Evolutionary conservation across 495 filamentous ascomycete species (phyloP).

Genomic region (Aspergillus panamensis): DNA sequence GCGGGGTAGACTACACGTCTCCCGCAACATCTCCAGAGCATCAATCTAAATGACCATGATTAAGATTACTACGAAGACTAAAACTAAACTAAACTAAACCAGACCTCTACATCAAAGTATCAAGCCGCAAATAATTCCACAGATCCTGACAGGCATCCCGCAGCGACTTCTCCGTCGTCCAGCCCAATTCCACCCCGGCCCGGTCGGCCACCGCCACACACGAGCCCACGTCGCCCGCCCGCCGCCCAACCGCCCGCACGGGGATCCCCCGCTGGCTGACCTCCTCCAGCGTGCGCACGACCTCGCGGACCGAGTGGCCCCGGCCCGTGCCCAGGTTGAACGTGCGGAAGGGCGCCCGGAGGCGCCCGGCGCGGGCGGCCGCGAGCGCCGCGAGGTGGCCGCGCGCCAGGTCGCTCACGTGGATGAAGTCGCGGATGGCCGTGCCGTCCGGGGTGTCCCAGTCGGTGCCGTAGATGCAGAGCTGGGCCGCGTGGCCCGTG

Average conservation of each 20-base stretch:
- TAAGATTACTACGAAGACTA: too few relatives aligned
- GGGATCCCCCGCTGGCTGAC: conserved; percentile 31
- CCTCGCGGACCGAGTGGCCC: conserved; percentile 48
- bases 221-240: conserved; percentile 74
- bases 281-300: conserved; percentile 40
- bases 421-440: conserved; percentile 54
- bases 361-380: conserved; percentile 28
- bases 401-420: conserved; percentile 58
- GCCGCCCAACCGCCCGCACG: conserved; percentile 62
- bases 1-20: too few relatives aligned
- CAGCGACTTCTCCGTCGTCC: conserved; percentile 77
- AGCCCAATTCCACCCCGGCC: conserved; percentile 74
- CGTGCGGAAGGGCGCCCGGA: conserved; percentile 40
- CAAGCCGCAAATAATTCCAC: conserved; percentile 56
- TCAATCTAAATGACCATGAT: too few relatives aligned
- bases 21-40: too few relatives aligned
- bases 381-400: conserved; percentile 57
- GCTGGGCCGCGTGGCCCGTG: conserved; percentile 43
- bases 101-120: neutral
- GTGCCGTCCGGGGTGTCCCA: conserved; percentile 61
- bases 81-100: too few relatives aligned
- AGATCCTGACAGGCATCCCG: conserved; percentile 79
- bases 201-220: conserved; percentile 70
- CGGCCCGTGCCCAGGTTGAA: conserved; percentile 51
- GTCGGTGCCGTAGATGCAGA: conserved; percentile 57